Percentiles rank a stretch among this genome's conserved stretches.
Evolutionary conservation across 2,329 filamentous ascomycete genomes (phyloP).

Genomic region (Fusarium palustre): DNA sequence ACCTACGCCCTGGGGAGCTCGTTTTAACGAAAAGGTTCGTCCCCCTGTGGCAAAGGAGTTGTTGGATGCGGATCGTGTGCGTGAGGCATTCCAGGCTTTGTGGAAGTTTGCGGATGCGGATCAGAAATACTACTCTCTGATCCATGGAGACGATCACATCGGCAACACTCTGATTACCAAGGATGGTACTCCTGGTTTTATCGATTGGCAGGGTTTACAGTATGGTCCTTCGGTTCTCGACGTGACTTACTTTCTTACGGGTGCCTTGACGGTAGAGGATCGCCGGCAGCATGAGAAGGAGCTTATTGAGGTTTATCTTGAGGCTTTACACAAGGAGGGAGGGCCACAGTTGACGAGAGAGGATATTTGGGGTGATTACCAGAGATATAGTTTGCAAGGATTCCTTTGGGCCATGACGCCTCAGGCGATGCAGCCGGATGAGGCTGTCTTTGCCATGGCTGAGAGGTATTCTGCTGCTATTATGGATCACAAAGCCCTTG

Average conservation of each 20-base stretch:
- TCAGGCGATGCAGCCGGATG: not conserved
- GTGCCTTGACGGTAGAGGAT: not conserved
- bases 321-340: not conserved
- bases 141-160: constrained; percentile 7
- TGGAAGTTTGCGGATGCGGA: not conserved
- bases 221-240: constrained; percentile 2
- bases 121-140: not conserved
- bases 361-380: constrained; percentile 1
- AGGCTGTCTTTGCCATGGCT: not conserved
- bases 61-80: not conserved
- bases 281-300: not conserved
- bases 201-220: constrained; percentile 3
- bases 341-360: not conserved
- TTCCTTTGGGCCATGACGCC: constrained; percentile 11
- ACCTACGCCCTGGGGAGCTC: not conserved
- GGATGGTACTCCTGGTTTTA: not conserved
- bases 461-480: constrained; percentile 6
- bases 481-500: not conserved
- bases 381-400: not conserved
- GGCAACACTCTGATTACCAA: not conserved
- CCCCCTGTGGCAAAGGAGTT: constrained; percentile 1
- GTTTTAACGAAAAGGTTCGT: not conserved
- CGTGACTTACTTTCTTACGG: not conserved
- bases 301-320: not conserved
- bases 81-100: not conserved